A percentile compares a stretch with the other conserved stretches of the same genome.
Conservation (phyloP, 1,284 basidiomycete genomes). For the Xerocomus tenax region DNA sequence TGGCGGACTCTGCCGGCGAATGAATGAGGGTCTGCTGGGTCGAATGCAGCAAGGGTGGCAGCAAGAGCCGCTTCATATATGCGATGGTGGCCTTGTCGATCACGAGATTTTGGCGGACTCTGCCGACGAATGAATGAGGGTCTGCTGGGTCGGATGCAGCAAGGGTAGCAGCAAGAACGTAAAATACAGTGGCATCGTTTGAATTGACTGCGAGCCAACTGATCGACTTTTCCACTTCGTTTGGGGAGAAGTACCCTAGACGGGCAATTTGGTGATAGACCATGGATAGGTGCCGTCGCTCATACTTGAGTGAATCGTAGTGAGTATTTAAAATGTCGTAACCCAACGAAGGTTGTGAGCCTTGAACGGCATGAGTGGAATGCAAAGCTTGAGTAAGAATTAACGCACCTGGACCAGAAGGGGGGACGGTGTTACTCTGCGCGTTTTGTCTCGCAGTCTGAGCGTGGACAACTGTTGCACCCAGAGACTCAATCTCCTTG, state of each 20-base stretch:
- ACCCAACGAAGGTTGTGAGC: slow-evolving; percentile 43
- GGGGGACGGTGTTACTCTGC: slow-evolving; percentile 49
- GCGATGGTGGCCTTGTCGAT: slow-evolving; percentile 40
- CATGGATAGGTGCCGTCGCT: slow-evolving; percentile 57
- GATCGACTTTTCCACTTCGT: slow-evolving; percentile 53
- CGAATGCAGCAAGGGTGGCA: slow-evolving; percentile 59
- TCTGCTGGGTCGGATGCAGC: slow-evolving; percentile 63
- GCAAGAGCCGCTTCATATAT: too few species aligned
- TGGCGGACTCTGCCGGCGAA: slow-evolving; percentile 39
- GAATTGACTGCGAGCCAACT: slow-evolving; percentile 60
- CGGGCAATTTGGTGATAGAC: slow-evolving; percentile 56
- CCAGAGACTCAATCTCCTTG: slow-evolving; percentile 53
- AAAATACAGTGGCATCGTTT: slow-evolving; percentile 60
- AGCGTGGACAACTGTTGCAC: slow-evolving; percentile 44
- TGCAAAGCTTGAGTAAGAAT: too few species aligned
- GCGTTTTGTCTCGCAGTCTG: slow-evolving; percentile 54
- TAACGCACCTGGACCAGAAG: slow-evolving; percentile 45
- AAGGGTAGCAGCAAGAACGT: slow-evolving; percentile 63
- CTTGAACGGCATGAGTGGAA: slow-evolving; percentile 25
- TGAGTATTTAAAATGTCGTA: slow-evolving; percentile 58
- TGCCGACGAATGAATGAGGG: slow-evolving; percentile 40
- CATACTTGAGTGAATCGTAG: slow-evolving; percentile 63
- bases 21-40: slow-evolving; percentile 52
- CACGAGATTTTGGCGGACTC: slow-evolving; percentile 40
- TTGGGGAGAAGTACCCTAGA: slow-evolving; percentile 49